Conservation (phyloP, 2,329 filamentous ascomycete genomes). For the Geoglossum cookeanum region DNA sequence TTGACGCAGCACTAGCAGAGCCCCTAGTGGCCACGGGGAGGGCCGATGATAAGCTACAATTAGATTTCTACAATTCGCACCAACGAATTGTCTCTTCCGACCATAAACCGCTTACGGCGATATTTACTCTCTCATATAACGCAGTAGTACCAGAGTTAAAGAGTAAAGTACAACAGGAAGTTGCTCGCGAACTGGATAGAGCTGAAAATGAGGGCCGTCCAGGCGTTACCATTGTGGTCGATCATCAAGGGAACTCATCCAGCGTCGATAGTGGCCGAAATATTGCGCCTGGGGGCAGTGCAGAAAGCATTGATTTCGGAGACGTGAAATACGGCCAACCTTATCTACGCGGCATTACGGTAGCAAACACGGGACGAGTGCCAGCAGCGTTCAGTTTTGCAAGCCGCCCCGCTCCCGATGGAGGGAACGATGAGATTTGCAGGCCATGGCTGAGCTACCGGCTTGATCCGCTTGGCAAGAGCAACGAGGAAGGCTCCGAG, state of each 20-base stretch:
- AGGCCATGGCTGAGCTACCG: conserved; percentile 47
- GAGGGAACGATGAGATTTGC: conserved; percentile 13
- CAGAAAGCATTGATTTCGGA: conserved; percentile 58
- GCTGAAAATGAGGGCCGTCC: conserved; percentile 83
- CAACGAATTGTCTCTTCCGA: conserved; percentile 84
- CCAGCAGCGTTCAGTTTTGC: conserved; percentile 64
- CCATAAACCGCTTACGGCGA: conserved; percentile 74
- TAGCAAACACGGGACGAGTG: conserved; percentile 83
- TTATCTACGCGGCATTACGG: conserved; percentile 49
- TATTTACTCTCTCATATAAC: conserved; percentile 73
- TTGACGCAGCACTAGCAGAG: conserved; percentile 26
- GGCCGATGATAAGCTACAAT: conserved; percentile 32
- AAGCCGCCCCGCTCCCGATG: conserved; percentile 40
- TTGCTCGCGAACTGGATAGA: conserved; percentile 72
- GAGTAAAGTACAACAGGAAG: conserved; percentile 64
- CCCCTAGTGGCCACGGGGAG: conserved; percentile 38
- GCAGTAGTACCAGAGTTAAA: conserved; percentile 73
- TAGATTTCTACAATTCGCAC: conserved; percentile 63
- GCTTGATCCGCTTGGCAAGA: conserved; percentile 36
- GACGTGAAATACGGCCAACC: conserved; percentile 48
- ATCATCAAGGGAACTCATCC: conserved; percentile 26
- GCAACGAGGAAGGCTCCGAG: conserved; percentile 13
- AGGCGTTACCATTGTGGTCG: conserved; percentile 63
- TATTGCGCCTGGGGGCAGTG: conserved; percentile 13
- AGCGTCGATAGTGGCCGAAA: conserved; percentile 12